Evolutionary conservation across 2,329 filamentous ascomycete genomes (phyloP).

Genomic region (Cladorrhinum sp.): DNA sequence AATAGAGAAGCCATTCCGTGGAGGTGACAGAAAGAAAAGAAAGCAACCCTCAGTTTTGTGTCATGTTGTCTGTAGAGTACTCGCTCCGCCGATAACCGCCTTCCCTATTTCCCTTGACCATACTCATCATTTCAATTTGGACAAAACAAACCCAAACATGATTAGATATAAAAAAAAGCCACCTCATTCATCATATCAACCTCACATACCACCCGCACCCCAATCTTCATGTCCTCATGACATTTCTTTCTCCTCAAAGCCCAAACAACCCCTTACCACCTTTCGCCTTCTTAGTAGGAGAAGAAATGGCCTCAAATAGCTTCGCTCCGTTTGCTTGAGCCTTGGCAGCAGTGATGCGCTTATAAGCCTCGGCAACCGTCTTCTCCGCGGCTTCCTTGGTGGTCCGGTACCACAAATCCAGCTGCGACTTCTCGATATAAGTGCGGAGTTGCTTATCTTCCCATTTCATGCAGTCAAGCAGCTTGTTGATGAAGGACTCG

Average conservation of each 20-base stretch:
- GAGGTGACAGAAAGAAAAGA: background rate
- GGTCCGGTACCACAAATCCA: slow-evolving; percentile 62
- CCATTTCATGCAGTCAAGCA: slow-evolving; percentile 67
- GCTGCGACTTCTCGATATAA: slow-evolving; percentile 63
- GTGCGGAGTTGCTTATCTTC: slow-evolving; percentile 67
- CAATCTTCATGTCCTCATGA: background rate
- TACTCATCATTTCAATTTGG: background rate
- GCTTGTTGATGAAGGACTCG: slow-evolving; percentile 61
- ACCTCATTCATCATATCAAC: background rate
- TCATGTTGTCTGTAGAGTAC: background rate
- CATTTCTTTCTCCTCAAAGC: slow-evolving; percentile 7
- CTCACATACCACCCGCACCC: background rate
- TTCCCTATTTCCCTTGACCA: background rate
- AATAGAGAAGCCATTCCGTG: background rate
- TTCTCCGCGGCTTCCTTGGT: slow-evolving; percentile 30
- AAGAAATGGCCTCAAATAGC: background rate
- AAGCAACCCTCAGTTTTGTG: background rate
- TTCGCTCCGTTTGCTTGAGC: background rate
- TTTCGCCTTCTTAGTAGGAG: background rate
- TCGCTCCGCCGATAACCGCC: background rate
- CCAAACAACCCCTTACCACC: slow-evolving; percentile 13
- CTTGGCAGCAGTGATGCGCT: slow-evolving; percentile 16
- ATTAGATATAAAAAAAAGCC: background rate
- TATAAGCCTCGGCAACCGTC: slow-evolving; percentile 27
- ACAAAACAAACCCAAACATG: slow-evolving; percentile 3